Conservation (phyloP, 2,329 filamentous ascomycete species). For the Alternaria infectoria region DNA sequence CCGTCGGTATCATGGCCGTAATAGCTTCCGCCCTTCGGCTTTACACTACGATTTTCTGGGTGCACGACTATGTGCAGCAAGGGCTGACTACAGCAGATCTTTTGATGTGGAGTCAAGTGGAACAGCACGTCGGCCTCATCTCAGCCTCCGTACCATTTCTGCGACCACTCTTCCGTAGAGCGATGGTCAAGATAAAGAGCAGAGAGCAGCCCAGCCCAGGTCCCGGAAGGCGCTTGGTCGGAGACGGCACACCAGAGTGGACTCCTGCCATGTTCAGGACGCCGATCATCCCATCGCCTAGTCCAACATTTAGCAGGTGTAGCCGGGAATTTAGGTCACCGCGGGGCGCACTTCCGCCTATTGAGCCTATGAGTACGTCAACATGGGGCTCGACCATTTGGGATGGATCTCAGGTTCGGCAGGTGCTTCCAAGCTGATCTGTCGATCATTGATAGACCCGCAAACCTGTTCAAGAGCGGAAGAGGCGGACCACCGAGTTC, state of each 20-base stretch:
- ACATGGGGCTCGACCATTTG: conserved; percentile 19
- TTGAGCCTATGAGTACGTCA: conserved; percentile 14
- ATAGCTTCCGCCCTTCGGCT: conserved; percentile 39
- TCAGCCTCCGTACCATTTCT: conserved; percentile 42
- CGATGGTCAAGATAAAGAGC: conserved; percentile 6
- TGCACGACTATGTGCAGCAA: conserved; percentile 21
- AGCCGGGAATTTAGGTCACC: conserved; percentile 24
- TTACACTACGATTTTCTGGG: conserved; percentile 35
- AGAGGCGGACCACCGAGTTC: background rate
- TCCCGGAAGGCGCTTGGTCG: conserved; percentile 17
- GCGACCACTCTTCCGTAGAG: conserved; percentile 30
- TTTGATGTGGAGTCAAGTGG: conserved; percentile 41
- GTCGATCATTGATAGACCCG: background rate
- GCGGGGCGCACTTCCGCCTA: conserved; percentile 16
- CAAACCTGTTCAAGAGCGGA: background rate
- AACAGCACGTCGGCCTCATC: conserved; percentile 40
- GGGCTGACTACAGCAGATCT: conserved; percentile 25
- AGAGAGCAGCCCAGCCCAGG: conserved; percentile 21
- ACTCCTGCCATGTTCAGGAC: conserved; percentile 16
- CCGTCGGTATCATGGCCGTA: conserved; percentile 40
- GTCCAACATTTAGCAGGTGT: conserved; percentile 20
- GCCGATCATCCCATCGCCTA: conserved; percentile 35
- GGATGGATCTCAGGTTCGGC: conserved; percentile 20
- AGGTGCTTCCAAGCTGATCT: conserved; percentile 10
- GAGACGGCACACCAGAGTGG: conserved; percentile 7